Percentiles rank a stretch among this genome's conserved stretches.
Evolutionary conservation across 352 stramenopile genomes (phyloP).

Genomic region (Globisporangium perplexum): DNA sequence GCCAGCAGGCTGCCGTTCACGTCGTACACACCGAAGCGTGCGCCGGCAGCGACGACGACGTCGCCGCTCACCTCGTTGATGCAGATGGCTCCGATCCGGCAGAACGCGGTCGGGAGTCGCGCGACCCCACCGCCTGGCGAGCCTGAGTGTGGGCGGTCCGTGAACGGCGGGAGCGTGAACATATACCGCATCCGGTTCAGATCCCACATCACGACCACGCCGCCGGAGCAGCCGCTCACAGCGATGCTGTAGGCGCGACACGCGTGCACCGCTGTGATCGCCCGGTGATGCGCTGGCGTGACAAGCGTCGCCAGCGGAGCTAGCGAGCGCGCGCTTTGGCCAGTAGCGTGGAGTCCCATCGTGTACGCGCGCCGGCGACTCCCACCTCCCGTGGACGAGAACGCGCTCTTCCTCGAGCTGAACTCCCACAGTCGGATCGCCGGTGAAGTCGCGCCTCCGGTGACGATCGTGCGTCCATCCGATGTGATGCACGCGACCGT

Average conservation of each 20-base stretch:
- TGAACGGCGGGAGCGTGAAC: slow-evolving; percentile 30
- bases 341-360: slow-evolving; percentile 19
- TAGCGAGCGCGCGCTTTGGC: slow-evolving; percentile 33
- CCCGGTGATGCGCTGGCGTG: slow-evolving; percentile 26
- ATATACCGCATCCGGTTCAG: slow-evolving; percentile 59
- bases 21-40: slow-evolving; percentile 56
- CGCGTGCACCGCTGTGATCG: slow-evolving; percentile 46
- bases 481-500: slow-evolving; percentile 50
- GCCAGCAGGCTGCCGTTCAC: slow-evolving; percentile 56
- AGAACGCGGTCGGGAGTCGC: slow-evolving; percentile 2
- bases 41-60: slow-evolving; percentile 42
- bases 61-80: slow-evolving; percentile 69
- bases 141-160: background rate
- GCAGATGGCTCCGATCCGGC: slow-evolving; percentile 33
- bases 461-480: slow-evolving; percentile 57
- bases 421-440: slow-evolving; percentile 58
- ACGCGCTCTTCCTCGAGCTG: slow-evolving; percentile 15
- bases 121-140: background rate
- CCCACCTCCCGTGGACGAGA: slow-evolving; percentile 1
- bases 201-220: slow-evolving; percentile 61
- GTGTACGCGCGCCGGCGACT: slow-evolving; percentile 22
- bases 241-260: slow-evolving; percentile 61
- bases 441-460: slow-evolving; percentile 30
- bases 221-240: slow-evolving; percentile 52
- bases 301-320: slow-evolving; percentile 35